Percentiles rank a stretch among this genome's conserved stretches.
Evolutionary conservation across 306 rosid species (phyloP).

Genomic region (Vicia faba): DNA sequence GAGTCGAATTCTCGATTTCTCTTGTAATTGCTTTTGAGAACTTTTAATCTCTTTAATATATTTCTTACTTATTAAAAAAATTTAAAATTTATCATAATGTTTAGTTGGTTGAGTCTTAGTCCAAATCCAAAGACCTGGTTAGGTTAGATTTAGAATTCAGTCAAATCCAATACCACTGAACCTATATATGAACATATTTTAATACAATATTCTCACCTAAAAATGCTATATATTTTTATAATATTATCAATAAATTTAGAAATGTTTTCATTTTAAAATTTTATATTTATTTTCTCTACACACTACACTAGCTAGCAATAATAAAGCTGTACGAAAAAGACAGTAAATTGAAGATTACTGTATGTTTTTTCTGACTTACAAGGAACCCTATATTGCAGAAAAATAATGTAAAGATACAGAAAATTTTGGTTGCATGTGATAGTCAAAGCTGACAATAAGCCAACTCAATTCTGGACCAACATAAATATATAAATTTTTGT

Average conservation of each 20-base stretch:
- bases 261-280: not conserved
- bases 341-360: conserved; percentile 39
- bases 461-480: conserved; percentile 36
- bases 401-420: conserved; percentile 23
- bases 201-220: not conserved
- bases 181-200: conserved; percentile 6
- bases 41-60: too few relatives aligned
- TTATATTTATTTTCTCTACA: not conserved
- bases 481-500: not conserved
- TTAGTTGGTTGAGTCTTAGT: not conserved
- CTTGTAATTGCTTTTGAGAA: too few relatives aligned
- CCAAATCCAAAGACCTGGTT: not conserved
- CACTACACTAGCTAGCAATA: not conserved
- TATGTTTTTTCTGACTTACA: conserved; percentile 42
- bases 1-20: too few relatives aligned
- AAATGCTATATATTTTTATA: not conserved
- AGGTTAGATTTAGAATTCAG: not conserved
- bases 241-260: not conserved
- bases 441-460: conserved; percentile 36
- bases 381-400: conserved; percentile 36
- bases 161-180: conserved; percentile 7
- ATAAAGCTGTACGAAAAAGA: conserved; percentile 19
- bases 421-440: conserved; percentile 27
- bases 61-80: too few relatives aligned
- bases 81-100: not conserved